Evolutionary conservation across 2,329 filamentous ascomycete species (phyloP).

Genomic region (Thelonectria olida): DNA sequence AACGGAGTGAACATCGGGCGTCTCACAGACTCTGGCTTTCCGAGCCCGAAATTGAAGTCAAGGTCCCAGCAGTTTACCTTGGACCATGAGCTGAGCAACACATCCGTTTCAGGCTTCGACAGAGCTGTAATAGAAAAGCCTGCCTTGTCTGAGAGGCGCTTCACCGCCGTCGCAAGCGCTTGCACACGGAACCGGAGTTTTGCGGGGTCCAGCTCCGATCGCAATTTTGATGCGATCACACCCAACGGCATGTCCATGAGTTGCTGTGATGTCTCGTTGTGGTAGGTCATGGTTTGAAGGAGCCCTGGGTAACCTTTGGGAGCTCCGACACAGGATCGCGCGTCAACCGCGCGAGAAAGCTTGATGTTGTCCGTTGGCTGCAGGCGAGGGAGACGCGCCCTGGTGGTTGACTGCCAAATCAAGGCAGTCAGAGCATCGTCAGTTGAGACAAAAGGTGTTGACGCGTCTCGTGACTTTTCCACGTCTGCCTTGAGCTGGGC

Average conservation of each 20-base stretch:
- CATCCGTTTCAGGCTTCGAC: slow-evolving; percentile 50
- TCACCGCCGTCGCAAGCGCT: slow-evolving; percentile 52
- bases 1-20: slow-evolving; percentile 56
- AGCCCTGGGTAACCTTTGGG: slow-evolving; percentile 57
- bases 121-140: slow-evolving; percentile 45
- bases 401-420: slow-evolving; percentile 57
- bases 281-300: slow-evolving; percentile 56
- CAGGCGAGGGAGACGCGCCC: slow-evolving; percentile 51
- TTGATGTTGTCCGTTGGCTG: slow-evolving; percentile 33
- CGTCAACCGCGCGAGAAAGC: slow-evolving; percentile 60
- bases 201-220: slow-evolving; percentile 48
- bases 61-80: slow-evolving; percentile 54
- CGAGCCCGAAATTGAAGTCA: slow-evolving; percentile 59
- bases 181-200: slow-evolving; percentile 49
- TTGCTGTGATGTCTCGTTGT: slow-evolving; percentile 41
- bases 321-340: slow-evolving; percentile 53
- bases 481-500: slow-evolving; percentile 52
- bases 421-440: slow-evolving; percentile 63
- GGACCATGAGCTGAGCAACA: slow-evolving; percentile 65
- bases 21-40: slow-evolving; percentile 56
- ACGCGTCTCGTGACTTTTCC: slow-evolving; percentile 22
- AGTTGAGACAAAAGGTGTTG: slow-evolving; percentile 55
- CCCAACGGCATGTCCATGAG: slow-evolving; percentile 46
- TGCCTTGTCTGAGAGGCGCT: slow-evolving; percentile 46
- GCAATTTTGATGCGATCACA: slow-evolving; percentile 48